phyloP scores from a whole-genome alignment of 2,329 filamentous ascomycete genomes.

The Paecilomyces sp. region DNA sequence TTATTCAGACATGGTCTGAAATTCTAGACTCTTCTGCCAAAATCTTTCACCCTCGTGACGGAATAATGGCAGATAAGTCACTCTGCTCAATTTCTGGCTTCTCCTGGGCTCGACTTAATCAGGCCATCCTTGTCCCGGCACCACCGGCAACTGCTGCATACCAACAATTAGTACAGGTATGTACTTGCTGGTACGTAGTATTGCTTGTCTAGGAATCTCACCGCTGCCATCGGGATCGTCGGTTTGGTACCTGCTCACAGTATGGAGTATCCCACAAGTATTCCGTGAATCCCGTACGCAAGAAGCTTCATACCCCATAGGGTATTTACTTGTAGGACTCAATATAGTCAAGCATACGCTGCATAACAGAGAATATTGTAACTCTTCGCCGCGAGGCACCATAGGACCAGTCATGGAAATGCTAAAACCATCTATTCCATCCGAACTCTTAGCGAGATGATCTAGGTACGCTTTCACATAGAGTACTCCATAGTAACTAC shows the following conservation, averaged over 20 bases:
- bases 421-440: not conserved
- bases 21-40: not conserved
- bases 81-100: not conserved
- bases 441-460: not conserved
- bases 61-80: not conserved
- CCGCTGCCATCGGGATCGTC: not conserved
- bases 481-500: too few relatives aligned
- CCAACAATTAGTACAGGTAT: too few relatives aligned
- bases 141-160: not conserved
- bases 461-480: not conserved
- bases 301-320: not conserved
- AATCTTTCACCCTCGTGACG: not conserved
- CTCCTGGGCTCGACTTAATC: not conserved
- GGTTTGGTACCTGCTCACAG: not conserved
- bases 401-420: too few relatives aligned
- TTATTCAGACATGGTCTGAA: not conserved
- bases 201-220: not conserved
- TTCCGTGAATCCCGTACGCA: too few relatives aligned
- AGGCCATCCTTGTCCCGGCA: not conserved
- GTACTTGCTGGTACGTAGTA: too few relatives aligned
- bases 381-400: too few relatives aligned
- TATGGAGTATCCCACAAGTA: too few relatives aligned
- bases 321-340: not conserved
- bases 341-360: not conserved
- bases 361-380: not conserved